These are phyloP conservation scores for Polytolypa hystricis DNA, from an alignment of 2,329 filamentous ascomycete genomes.

Conservation along the genomic window DNA sequence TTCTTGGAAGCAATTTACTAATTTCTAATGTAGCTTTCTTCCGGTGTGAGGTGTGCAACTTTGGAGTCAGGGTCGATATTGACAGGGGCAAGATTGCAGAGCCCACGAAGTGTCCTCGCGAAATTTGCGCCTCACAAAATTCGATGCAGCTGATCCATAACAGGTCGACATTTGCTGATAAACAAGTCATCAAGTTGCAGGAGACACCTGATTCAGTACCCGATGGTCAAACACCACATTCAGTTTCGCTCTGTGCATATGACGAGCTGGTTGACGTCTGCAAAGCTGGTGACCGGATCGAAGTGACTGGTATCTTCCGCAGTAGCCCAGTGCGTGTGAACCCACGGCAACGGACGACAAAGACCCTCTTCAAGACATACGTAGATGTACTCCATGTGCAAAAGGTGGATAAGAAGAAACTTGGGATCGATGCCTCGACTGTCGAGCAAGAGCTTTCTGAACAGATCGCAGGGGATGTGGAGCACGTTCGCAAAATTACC, in stretches of 20 bases:
- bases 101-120: conserved; percentile 77
- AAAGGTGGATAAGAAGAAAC: conserved; percentile 88
- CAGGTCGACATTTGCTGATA: conserved; percentile 85
- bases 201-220: conserved; percentile 93
- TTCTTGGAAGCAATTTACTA: conserved; percentile 3
- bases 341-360: conserved; percentile 80
- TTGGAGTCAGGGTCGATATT: conserved; percentile 80
- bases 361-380: conserved; percentile 96
- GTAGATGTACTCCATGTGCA: conserved; percentile 92
- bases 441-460: conserved; percentile 74
- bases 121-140: conserved; percentile 72
- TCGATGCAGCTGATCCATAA: conserved; percentile 99
- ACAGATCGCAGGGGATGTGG: conserved; percentile 56
- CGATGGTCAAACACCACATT: conserved; percentile 92
- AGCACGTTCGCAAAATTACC: conserved; percentile 72
- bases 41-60: conserved; percentile 84
- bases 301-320: conserved; percentile 94
- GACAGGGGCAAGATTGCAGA: conserved; percentile 95
- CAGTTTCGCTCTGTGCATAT: conserved; percentile 90
- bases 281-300: conserved; percentile 91
- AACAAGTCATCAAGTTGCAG: conserved; percentile 97
- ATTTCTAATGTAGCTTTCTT: conserved; percentile 60
- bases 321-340: conserved; percentile 90
- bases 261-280: conserved; percentile 96
- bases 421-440: conserved; percentile 84